A percentile compares a stretch with the other conserved stretches of the same genome.
Conservation (phyloP, 306 rosid genomes). For the Malus fusca region DNA sequence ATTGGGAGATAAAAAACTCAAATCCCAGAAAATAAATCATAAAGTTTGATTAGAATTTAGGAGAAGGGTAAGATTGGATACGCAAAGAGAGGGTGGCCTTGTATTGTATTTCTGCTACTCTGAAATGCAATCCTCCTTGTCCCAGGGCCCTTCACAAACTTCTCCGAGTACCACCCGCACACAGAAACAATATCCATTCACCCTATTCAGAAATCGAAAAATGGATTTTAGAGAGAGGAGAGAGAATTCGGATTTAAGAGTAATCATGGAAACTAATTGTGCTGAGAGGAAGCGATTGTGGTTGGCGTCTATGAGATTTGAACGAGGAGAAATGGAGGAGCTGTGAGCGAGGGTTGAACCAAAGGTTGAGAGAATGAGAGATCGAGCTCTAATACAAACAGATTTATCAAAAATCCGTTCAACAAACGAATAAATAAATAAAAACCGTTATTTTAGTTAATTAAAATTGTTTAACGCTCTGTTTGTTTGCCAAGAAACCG, state of each 20-base stretch:
- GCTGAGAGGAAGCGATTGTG: conserved; percentile 51
- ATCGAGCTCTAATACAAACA: conserved; percentile 21
- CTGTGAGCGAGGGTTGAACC: too few relatives aligned
- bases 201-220: not conserved
- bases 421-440: not conserved
- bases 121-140: conserved; percentile 57
- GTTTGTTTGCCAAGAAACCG: not conserved
- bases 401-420: not conserved
- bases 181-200: not conserved
- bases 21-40: not conserved
- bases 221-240: not conserved
- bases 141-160: conserved; percentile 73
- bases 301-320: conserved; percentile 65
- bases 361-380: not conserved
- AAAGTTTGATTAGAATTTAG: too few relatives aligned
- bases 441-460: not conserved
- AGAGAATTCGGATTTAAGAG: conserved; percentile 15
- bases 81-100: conserved; percentile 69
- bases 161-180: conserved; percentile 77
- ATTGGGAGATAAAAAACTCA: too few relatives aligned
- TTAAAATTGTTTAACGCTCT: not conserved
- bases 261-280: not conserved
- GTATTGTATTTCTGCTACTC: conserved; percentile 88
- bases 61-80: not conserved
- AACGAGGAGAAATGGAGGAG: conserved; percentile 59